Percentiles rank a stretch among this genome's conserved stretches.
These are phyloP conservation scores for Phanerochaete carnosa DNA, from an alignment of 768 basidiomycete species.

Conservation along the genomic window DNA sequence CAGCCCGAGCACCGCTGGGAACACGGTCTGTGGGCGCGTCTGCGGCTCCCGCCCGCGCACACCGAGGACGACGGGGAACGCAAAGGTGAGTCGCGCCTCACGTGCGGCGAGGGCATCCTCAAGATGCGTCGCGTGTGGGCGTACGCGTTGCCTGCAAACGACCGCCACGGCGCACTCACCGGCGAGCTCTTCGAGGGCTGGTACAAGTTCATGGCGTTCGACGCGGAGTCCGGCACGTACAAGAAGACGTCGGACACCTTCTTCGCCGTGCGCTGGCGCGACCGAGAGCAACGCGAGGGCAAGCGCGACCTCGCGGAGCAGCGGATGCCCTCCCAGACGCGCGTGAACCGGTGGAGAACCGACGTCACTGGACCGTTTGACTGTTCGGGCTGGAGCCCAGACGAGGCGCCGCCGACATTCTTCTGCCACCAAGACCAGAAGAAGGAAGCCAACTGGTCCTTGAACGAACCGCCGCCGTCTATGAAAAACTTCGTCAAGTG, in stretches of 20 bases:
- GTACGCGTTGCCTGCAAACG: background rate
- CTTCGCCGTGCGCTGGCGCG: background rate
- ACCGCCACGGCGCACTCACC: background rate
- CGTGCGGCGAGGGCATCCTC: background rate
- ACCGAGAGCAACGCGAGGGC: background rate
- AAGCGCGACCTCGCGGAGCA: background rate
- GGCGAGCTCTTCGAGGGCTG: background rate
- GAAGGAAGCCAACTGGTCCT: background rate
- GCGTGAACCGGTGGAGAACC: background rate
- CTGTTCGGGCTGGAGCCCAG: background rate
- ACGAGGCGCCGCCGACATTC: background rate
- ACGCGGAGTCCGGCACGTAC: background rate
- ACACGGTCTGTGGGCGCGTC: background rate
- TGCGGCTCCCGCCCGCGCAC: background rate
- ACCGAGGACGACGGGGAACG: background rate
- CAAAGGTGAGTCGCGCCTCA: background rate
- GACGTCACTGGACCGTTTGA: background rate
- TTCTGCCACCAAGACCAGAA: background rate
- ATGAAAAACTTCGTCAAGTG: background rate
- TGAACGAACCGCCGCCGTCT: background rate
- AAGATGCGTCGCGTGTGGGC: background rate
- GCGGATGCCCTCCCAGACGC: background rate
- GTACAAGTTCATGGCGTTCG: background rate
- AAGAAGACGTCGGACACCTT: background rate
- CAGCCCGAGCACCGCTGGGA: background rate